Base-by-base conservation (phyloP, 2,329 filamentous ascomycete genomes). In the Fusarium albidum region DNA sequence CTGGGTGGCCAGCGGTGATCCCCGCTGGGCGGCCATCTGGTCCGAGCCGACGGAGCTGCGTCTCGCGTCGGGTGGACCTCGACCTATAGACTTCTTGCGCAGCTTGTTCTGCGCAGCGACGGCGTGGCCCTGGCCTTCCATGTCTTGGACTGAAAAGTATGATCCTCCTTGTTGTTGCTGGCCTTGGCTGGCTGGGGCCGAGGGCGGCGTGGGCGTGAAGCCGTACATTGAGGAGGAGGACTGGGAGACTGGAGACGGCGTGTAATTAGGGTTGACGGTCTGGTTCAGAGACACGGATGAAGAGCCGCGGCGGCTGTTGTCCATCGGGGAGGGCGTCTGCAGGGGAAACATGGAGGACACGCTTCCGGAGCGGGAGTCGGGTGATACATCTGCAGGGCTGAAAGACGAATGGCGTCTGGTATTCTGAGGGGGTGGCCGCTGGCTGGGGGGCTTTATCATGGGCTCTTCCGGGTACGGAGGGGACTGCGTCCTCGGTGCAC, bases 291-390 rank as follows among this genome's bases (percentile, higher is more conserved):
- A 65, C 4, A 25, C 44, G 26, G 17, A 49, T 8, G 61, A 71
- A 13, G 64, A 68, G 37, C 32, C 60, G 14, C 59, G 62, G 6
- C 65, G 61, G 26, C 52, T 61, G 10, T 48, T 46, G 12, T 71
- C 68, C 44, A 69, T 59, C 0, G 70, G 70, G 0, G 70, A 71
- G 2, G 68, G 70, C 1, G 67, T 71, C 35, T 70, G 63, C 1
- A 64, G 10, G 9, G 63, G 48, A 31, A 51, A 15, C 8, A 37
- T 49, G 1, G 62, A 66, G 3, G 70, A 68, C 18, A 67, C 58
- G 17, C 67, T 69, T 6, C 65, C 63, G 2, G 64, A 57, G 1
- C 67, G 57, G 3, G 70, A 69, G 8, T 63, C 64, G 4, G 70
- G 63, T 1, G 68, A 72, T 13, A 71, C 56, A 4, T 67, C 61